These are phyloP conservation scores for Pseudogymnoascus sp. DNA, from an alignment of 2,329 filamentous ascomycete species.

Conservation along the genomic window DNA sequence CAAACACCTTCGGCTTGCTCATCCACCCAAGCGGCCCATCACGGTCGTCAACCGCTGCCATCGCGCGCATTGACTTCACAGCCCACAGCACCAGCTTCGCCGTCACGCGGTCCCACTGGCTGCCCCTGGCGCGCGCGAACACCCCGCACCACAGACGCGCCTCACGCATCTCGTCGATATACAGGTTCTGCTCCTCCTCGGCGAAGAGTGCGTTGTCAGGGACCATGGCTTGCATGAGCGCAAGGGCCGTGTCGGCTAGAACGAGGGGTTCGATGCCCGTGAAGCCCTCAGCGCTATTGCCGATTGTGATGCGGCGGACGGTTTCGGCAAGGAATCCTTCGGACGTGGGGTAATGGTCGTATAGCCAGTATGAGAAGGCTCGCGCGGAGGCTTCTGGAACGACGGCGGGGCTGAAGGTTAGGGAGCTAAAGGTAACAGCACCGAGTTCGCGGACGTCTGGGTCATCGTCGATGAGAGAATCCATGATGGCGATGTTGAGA, in stretches of 20 bases:
- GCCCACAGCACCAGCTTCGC: neutral
- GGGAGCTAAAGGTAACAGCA: constrained; percentile 29
- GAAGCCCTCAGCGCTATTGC: neutral
- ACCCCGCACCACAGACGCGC: constrained; percentile 53
- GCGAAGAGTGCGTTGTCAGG: constrained; percentile 69
- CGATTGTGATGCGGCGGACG: constrained; percentile 12
- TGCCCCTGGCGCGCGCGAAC: constrained; percentile 14
- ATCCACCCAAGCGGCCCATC: constrained; percentile 70
- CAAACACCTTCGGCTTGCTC: constrained; percentile 61
- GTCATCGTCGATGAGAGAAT: constrained; percentile 80
- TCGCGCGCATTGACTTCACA: constrained; percentile 12
- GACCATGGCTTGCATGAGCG: constrained; percentile 39
- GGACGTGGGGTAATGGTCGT: neutral
- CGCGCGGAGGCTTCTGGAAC: constrained; percentile 34
- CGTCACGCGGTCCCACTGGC: neutral
- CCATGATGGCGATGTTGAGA: constrained; percentile 61
- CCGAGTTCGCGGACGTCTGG: constrained; percentile 72
- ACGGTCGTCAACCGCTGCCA: constrained; percentile 27
- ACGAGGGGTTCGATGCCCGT: neutral
- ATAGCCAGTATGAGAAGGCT: neutral
- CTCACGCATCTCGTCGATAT: constrained; percentile 74
- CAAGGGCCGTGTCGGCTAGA: constrained; percentile 5
- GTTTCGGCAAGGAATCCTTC: constrained; percentile 34
- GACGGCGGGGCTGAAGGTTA: constrained; percentile 25
- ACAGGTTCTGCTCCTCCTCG: constrained; percentile 92